These are phyloP conservation scores for Mucor plumbeus DNA, from an alignment of 371 early-diverging fungal species.

Conservation along the genomic window DNA sequence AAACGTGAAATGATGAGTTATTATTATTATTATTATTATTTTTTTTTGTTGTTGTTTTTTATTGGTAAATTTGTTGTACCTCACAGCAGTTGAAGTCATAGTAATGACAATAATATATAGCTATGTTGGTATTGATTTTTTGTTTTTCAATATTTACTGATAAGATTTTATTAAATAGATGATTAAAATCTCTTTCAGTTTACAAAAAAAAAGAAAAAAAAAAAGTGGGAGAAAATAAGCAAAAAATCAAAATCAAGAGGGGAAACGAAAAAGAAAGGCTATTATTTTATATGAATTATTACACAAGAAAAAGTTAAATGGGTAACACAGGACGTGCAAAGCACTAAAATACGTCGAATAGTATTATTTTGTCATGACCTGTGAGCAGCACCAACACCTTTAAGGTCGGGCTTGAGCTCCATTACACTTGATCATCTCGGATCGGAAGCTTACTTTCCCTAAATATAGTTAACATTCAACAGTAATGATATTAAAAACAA, in stretches of 20 bases:
- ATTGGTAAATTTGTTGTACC: constrained; percentile 6
- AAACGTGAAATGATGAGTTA: neutral
- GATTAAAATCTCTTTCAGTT: neutral
- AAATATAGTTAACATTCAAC: no score
- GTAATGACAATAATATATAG: neutral
- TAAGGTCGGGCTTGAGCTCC: constrained; percentile 1
- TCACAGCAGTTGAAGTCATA: constrained; percentile 29
- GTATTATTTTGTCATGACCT: neutral
- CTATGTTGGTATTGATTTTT: neutral
- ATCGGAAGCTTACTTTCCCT: no score
- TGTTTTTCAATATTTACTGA: neutral
- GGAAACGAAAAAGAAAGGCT: neutral
- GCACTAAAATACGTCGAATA: constrained; percentile 6
- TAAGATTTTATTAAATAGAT: neutral
- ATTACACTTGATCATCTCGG: neutral
- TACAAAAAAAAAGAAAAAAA: neutral
- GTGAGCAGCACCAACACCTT: neutral
- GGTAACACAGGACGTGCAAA: constrained; percentile 6
- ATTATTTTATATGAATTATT: constrained; percentile 5
- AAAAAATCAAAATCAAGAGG: neutral
- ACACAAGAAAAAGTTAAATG: constrained; percentile 1
- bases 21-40: neutral
- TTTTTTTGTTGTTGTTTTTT: no score
- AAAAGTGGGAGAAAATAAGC: neutral
- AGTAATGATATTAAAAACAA: no score